Evolutionary conservation across 345 rosid genomes (phyloP).

Genomic region (Populus alba): DNA sequence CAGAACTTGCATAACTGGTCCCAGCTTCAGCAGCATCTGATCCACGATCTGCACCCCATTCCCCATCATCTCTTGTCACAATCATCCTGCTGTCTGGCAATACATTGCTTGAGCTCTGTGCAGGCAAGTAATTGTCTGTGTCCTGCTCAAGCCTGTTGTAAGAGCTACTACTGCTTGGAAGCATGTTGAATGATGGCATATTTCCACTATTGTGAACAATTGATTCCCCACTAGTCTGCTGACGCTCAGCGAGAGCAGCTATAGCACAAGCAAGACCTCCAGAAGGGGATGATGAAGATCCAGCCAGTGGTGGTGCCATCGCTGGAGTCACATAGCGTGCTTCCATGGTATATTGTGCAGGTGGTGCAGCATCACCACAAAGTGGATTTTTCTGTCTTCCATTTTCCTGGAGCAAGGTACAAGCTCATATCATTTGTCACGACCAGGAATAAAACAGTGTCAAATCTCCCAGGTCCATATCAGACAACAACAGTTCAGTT

Average conservation of each 20-base stretch:
- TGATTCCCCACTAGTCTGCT: conserved; percentile 64
- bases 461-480: not conserved
- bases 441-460: not conserved
- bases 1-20: conserved; percentile 64
- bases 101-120: conserved; percentile 29
- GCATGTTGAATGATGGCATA: conserved; percentile 41
- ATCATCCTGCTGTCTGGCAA: conserved; percentile 32
- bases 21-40: conserved; percentile 69
- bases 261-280: conserved; percentile 81
- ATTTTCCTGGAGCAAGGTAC: conserved; percentile 52
- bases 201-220: conserved; percentile 39
- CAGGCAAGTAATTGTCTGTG: conserved; percentile 36
- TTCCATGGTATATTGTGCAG: conserved; percentile 50
- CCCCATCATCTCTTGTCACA: conserved; percentile 40
- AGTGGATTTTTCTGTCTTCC: conserved; percentile 43
- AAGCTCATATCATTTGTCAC: not conserved
- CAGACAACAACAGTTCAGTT: not conserved
- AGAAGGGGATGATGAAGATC: conserved; percentile 74
- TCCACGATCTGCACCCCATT: conserved; percentile 52
- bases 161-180: conserved; percentile 49
- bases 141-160: conserved; percentile 45
- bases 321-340: conserved; percentile 40
- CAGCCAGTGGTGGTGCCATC: conserved; percentile 39
- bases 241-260: conserved; percentile 87
- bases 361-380: conserved; percentile 37